Conservation (phyloP, 257 asterid species). For the Nicotiana tabacum region DNA sequence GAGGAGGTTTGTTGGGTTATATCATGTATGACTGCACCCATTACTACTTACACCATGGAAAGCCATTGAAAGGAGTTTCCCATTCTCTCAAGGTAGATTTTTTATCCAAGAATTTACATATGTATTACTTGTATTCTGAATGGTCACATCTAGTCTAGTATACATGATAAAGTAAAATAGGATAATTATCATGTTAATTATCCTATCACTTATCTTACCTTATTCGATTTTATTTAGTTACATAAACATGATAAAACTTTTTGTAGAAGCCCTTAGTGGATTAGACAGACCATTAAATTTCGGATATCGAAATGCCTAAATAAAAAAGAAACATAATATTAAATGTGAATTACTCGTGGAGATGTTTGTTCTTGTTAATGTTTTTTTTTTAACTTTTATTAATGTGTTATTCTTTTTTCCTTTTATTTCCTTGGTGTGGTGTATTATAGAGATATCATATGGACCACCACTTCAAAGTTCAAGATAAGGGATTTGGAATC, state of each 20-base stretch:
- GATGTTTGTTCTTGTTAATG: background rate
- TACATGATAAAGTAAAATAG: background rate
- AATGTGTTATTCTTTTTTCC: background rate
- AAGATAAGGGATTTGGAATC: slow-evolving; percentile 82
- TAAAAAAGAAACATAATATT: too few species aligned
- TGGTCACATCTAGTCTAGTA: background rate
- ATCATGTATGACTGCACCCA: slow-evolving; percentile 88
- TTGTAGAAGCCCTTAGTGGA: background rate
- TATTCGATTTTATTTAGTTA: too few species aligned
- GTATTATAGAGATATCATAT: slow-evolving; percentile 74
- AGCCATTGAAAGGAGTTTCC: slow-evolving; percentile 53
- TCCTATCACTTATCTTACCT: background rate
- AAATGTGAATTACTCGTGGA: background rate
- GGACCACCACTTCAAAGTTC: slow-evolving; percentile 87
- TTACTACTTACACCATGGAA: slow-evolving; percentile 87
- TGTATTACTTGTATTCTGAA: background rate
- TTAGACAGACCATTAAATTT: background rate
- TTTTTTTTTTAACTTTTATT: background rate
- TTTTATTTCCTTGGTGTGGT: background rate
- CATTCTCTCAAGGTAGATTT: slow-evolving; percentile 60
- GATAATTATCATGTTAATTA: background rate
- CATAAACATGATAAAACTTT: background rate
- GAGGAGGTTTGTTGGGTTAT: slow-evolving; percentile 78
- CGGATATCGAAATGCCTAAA: background rate
- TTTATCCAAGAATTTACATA: too few species aligned